phyloP scores from a whole-genome alignment of 805 yeast genomes.

The Hanseniaspora taiwanica region DNA sequence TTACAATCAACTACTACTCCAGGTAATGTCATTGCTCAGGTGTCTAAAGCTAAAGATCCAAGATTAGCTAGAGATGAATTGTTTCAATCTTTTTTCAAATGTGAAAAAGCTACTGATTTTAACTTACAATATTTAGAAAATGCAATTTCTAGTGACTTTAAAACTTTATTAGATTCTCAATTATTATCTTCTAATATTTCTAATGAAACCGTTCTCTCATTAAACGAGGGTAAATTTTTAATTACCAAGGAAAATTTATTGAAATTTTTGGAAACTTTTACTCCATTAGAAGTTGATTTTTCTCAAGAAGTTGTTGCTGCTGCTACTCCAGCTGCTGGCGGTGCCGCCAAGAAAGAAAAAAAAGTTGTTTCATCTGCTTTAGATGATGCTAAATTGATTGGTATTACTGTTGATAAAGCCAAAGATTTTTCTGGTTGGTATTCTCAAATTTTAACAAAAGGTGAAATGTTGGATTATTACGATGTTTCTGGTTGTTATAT shows the following conservation, averaged over 20 bases:
- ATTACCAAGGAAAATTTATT: conserved; percentile 18
- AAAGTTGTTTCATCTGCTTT: conserved; percentile 40
- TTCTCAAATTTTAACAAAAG: conserved; percentile 88
- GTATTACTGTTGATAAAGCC: conserved; percentile 89
- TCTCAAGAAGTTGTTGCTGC: conserved; percentile 25
- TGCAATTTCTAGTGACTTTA: conserved; percentile 16
- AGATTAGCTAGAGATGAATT: conserved; percentile 78
- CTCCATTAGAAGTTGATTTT: conserved; percentile 35
- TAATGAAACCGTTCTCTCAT: conserved; percentile 18
- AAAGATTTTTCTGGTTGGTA: conserved; percentile 95
- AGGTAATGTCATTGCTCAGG: conserved; percentile 45
- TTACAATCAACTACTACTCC: conserved; percentile 60
- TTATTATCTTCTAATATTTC: conserved; percentile 27
- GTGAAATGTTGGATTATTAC: conserved; percentile 97
- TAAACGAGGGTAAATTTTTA: conserved; percentile 15
- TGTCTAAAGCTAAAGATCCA: conserved; percentile 68
- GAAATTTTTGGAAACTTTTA: conserved; percentile 24
- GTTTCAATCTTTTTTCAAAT: conserved; percentile 38
- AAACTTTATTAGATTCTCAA: conserved; percentile 17
- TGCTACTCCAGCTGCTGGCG: conserved; percentile 25
- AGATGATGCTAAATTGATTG: conserved; percentile 82
- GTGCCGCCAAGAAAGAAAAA: conserved; percentile 17
- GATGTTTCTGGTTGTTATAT: conserved; percentile 99
- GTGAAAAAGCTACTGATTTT: conserved; percentile 20
- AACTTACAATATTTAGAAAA: conserved; percentile 27